Conservation (phyloP, 805 yeast species). For the Teunomyces atbi region DNA sequence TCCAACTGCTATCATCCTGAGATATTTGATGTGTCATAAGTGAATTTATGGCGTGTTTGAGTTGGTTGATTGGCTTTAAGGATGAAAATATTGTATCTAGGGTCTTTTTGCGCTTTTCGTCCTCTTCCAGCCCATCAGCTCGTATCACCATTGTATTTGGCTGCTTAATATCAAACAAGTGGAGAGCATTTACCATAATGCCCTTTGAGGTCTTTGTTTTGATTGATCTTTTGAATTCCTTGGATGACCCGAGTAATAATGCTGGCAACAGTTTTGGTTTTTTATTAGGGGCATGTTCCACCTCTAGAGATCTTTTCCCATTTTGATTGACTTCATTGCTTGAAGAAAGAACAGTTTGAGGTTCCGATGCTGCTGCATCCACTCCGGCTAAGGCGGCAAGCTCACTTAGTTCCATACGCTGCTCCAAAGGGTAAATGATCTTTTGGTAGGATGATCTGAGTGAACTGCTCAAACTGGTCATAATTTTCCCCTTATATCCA, state of each 20-base stretch:
- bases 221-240: conserved; percentile 45
- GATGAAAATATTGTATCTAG: conserved; percentile 8
- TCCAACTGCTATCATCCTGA: conserved; percentile 15
- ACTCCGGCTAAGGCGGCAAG: conserved; percentile 1
- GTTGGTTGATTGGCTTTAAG: conserved; percentile 11
- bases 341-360: neutral
- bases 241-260: conserved; percentile 45
- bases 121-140: conserved; percentile 2
- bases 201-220: conserved; percentile 51
- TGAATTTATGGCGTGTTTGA: conserved; percentile 10
- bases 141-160: conserved; percentile 17
- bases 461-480: conserved; percentile 69
- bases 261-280: conserved; percentile 21
- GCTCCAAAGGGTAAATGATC: conserved; percentile 33
- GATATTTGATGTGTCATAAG: conserved; percentile 4
- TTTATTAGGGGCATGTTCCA: neutral
- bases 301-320: neutral
- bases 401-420: conserved; percentile 13
- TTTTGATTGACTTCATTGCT: neutral
- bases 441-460: conserved; percentile 58
- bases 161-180: conserved; percentile 42
- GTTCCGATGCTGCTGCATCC: neutral
- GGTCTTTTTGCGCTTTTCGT: conserved; percentile 8
- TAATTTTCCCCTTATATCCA: conserved; percentile 70
- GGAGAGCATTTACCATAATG: conserved; percentile 48